Evolutionary conservation across 176 grass and related monocot genomes (phyloP).

Genomic region (Olyra latifolia): DNA sequence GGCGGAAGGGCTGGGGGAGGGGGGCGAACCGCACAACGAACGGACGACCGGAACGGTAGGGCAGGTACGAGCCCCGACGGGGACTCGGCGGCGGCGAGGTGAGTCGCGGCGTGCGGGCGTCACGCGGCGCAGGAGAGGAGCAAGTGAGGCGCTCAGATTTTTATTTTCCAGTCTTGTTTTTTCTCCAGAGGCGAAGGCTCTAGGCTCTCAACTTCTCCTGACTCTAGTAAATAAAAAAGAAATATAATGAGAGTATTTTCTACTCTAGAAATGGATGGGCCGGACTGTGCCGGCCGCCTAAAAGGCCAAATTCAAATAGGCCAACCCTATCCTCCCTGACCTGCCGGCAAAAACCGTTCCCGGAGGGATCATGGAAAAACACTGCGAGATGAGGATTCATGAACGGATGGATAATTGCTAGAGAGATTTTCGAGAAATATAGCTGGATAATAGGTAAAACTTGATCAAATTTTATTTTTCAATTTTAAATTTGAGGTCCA

Average conservation of each 20-base stretch:
- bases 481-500: no score
- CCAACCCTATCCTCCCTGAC: no score
- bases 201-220: no score
- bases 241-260: not conserved
- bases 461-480: no score
- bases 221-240: not conserved
- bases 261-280: not conserved
- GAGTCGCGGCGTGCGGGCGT: not conserved
- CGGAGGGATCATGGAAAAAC: no score
- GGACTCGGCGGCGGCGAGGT: slow-evolving; percentile 8
- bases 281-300: not conserved
- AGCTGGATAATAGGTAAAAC: no score
- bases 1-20: not conserved
- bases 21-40: no score
- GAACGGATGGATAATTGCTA: no score
- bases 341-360: no score
- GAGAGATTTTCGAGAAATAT: no score
- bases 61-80: not conserved
- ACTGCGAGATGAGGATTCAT: no score
- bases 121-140: not conserved
- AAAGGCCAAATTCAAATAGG: not conserved
- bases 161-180: not conserved
- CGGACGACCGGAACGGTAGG: not conserved
- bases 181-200: not conserved
- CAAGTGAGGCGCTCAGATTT: slow-evolving; percentile 9